Conservation (phyloP, 2,329 filamentous ascomycete genomes). For the Xylariaceae sp. region DNA sequence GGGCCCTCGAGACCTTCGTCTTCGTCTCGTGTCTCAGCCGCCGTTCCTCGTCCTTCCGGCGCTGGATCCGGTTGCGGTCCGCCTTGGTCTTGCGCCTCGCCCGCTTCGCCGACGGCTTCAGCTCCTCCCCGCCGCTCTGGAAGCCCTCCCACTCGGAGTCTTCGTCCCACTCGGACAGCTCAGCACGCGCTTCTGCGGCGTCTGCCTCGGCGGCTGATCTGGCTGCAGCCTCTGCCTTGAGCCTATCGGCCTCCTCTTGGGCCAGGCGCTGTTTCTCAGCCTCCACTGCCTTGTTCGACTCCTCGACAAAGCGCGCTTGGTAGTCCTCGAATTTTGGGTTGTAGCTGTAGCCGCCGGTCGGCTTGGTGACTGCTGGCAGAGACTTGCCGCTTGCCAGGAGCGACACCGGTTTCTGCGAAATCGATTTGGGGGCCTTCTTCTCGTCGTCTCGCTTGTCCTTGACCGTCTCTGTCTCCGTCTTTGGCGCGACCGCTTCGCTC, state of each 20-base stretch:
- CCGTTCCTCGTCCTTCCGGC: conserved; percentile 80
- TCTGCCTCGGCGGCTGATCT: conserved; percentile 67
- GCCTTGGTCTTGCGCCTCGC: conserved; percentile 77
- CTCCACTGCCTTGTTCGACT: conserved; percentile 72
- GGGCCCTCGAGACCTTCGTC: conserved; percentile 64
- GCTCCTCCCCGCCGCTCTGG: conserved; percentile 72
- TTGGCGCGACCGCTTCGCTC: conserved; percentile 39
- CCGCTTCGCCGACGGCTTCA: conserved; percentile 59
- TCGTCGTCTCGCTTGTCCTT: conserved; percentile 37
- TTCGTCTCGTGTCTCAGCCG: conserved; percentile 67
- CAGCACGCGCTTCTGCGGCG: conserved; percentile 59
- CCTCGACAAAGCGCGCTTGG: conserved; percentile 63
- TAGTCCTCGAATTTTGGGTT: conserved; percentile 87
- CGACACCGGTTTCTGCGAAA: conserved; percentile 71
- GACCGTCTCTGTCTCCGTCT: conserved; percentile 16
- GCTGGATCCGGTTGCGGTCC: conserved; percentile 81
- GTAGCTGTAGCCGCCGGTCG: conserved; percentile 80
- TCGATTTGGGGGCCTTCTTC: conserved; percentile 64
- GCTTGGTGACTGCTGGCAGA: conserved; percentile 70
- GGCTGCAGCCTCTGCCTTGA: conserved; percentile 60
- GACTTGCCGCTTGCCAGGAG: conserved; percentile 75
- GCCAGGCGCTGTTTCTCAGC: conserved; percentile 68
- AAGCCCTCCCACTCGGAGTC: conserved; percentile 89
- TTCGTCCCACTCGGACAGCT: conserved; percentile 68
- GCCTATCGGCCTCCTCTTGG: conserved; percentile 57